Conservation (phyloP, 257 asterid genomes). For the Plantago major region DNA sequence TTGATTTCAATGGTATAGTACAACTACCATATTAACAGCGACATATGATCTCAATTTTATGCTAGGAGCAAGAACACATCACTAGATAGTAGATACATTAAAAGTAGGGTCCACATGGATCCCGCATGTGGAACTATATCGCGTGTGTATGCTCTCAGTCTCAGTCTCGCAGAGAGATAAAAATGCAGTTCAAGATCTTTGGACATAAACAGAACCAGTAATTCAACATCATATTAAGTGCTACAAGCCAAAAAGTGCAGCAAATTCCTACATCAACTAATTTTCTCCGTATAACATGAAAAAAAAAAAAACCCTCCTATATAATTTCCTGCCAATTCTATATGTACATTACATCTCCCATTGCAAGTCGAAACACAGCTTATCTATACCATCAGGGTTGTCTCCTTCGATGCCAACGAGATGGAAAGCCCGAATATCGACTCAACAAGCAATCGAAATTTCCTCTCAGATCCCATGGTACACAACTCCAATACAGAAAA, state of each 20-base stretch:
- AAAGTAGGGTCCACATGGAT: too few species aligned
- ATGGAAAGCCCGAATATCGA: not conserved
- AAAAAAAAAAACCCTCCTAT: not conserved
- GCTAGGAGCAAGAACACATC: not conserved
- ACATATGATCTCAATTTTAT: not conserved
- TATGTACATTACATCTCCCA: not conserved
- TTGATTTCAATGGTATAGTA: too few species aligned
- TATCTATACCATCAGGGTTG: too few species aligned
- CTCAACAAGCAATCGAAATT: not conserved
- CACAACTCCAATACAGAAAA: not conserved
- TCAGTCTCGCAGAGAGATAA: too few species aligned
- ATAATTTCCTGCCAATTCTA: not conserved
- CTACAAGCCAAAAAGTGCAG: not conserved
- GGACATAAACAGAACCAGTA: not conserved
- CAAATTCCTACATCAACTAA: not conserved
- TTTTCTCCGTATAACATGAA: not conserved
- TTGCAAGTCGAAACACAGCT: not conserved
- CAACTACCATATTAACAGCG: not conserved
- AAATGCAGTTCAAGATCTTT: not conserved
- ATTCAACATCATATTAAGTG: not conserved
- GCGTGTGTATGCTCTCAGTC: too few species aligned
- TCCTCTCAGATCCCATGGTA: not conserved
- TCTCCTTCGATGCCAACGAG: not conserved
- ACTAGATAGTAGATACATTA: too few species aligned
- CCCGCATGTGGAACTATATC: too few species aligned